Conservation (phyloP, 441 rosid genomes). For the Croton laevigatus region DNA sequence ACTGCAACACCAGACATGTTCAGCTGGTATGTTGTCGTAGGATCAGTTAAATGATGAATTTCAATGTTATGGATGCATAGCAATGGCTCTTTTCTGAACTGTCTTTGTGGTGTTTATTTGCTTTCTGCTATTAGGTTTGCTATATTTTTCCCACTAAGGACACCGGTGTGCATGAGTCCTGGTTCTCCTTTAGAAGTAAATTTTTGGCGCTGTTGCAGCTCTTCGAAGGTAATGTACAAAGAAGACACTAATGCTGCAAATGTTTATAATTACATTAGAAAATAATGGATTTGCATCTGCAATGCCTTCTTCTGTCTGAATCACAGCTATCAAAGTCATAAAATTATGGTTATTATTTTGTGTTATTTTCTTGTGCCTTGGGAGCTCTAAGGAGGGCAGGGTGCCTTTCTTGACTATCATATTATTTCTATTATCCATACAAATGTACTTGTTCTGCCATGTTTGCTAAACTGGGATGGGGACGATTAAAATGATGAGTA, state of each 20-base stretch:
- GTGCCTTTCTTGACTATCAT: too few species aligned
- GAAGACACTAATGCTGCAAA: not conserved
- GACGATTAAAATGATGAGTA: too few species aligned
- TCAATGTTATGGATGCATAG: not conserved
- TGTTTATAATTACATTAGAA: not conserved
- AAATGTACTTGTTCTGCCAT: too few species aligned
- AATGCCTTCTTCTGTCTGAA: not conserved
- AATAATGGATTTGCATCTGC: not conserved
- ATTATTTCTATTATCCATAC: too few species aligned
- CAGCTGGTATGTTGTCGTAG: constrained; percentile 65
- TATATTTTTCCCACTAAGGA: constrained; percentile 87
- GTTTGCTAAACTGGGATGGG: too few species aligned
- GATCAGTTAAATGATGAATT: not conserved
- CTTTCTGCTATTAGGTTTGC: constrained; percentile 61
- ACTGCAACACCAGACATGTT: constrained; percentile 95
- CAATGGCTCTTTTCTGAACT: not conserved
- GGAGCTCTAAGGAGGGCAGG: too few species aligned
- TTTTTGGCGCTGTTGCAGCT: constrained; percentile 88
- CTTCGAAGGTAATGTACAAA: constrained; percentile 58
- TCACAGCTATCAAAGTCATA: too few species aligned
- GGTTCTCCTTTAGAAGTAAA: constrained; percentile 73
- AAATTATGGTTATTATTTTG: too few species aligned
- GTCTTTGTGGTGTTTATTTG: not conserved
- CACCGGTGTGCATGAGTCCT: constrained; percentile 55
- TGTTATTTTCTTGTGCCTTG: too few species aligned